These are phyloP conservation scores for Anastatica hierochuntica DNA, from an alignment of 345 rosid species.

Conservation along the genomic window DNA sequence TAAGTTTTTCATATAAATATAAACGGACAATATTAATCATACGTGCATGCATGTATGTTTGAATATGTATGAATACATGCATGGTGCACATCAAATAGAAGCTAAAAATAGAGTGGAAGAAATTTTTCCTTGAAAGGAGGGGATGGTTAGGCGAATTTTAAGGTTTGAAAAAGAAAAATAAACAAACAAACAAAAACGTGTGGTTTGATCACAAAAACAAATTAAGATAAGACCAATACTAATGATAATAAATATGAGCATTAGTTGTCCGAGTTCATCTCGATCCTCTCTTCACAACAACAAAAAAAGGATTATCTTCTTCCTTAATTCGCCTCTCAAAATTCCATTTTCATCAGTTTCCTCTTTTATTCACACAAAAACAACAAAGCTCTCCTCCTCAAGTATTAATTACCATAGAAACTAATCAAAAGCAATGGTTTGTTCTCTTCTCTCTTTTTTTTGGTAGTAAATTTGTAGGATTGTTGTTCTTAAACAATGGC, in stretches of 20 bases:
- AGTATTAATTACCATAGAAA: background rate
- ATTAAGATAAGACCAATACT: conserved; percentile 13
- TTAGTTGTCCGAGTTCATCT: conserved; percentile 17
- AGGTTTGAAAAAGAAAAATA: conserved; percentile 1
- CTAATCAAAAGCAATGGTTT: conserved; percentile 18
- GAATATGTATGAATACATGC: background rate
- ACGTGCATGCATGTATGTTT: too few species aligned
- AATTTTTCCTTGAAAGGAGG: conserved; percentile 1
- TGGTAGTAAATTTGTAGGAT: background rate
- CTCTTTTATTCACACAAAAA: conserved; percentile 6
- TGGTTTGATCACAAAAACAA: conserved; percentile 12
- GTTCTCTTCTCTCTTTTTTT: background rate
- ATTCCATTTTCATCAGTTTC: background rate
- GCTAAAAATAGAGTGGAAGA: conserved; percentile 11
- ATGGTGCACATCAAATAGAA: background rate
- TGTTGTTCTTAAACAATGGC: background rate
- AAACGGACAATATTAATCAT: too few species aligned
- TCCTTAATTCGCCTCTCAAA: background rate
- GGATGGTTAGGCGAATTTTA: conserved; percentile 18
- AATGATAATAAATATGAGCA: conserved; percentile 1
- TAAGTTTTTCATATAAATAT: too few species aligned
- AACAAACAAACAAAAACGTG: background rate
- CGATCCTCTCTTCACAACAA: too few species aligned
- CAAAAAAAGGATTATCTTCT: too few species aligned
- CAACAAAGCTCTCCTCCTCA: background rate